Conservation (phyloP, 345 rosid genomes). For the Citrus inodora region DNA sequence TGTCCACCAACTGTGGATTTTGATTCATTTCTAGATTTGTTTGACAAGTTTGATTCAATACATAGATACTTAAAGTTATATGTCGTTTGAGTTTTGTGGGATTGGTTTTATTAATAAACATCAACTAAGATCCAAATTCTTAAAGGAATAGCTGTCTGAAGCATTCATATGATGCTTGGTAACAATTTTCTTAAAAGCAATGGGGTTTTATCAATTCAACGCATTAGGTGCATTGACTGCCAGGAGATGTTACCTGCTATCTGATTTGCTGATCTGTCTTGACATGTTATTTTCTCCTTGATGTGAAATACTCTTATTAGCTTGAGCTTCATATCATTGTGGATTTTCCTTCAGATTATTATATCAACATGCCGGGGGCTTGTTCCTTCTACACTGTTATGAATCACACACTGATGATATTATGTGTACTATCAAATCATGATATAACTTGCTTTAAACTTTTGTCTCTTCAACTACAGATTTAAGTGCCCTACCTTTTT, state of each 20-base stretch:
- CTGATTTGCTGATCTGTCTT: neutral
- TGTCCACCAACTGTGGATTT: neutral
- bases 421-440: neutral
- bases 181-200: neutral
- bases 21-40: neutral
- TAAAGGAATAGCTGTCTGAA: neutral
- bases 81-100: neutral
- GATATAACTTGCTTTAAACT: neutral
- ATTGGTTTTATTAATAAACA: neutral
- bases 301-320: neutral
- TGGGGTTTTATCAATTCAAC: neutral
- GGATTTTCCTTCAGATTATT: neutral
- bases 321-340: neutral
- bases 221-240: neutral
- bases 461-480: neutral
- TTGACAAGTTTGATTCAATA: neutral
- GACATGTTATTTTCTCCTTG: neutral
- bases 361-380: neutral
- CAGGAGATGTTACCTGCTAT: neutral
- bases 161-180: neutral
- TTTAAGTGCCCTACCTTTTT: neutral
- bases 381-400: neutral
- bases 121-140: neutral
- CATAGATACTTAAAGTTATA: neutral
- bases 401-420: neutral